Evolutionary conservation across 805 yeast genomes (phyloP), one percentile per base, ranked within the genome.

Genomic region (Aciculoconidium aculeatum): DNA sequence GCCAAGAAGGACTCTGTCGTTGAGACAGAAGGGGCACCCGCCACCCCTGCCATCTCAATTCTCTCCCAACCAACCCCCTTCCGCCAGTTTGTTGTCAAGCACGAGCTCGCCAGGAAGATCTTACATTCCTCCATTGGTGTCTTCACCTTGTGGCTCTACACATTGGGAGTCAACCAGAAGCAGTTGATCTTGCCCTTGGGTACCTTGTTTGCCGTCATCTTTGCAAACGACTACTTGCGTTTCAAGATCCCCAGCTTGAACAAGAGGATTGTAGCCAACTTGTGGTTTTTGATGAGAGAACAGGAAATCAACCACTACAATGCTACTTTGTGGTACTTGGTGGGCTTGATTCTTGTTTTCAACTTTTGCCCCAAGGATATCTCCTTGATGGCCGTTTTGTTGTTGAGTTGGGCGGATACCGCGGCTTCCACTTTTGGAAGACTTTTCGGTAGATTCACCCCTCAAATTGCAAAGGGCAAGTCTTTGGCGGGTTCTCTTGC

Each of bases 391-490:
- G 67, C 94, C 13, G 76, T 87, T 3, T 65, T 87, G 40, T 63
- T 90, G 28, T 70, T 92, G 39, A 83, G 96, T 49, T 92, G 97
- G 97, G 87, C 95, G 4, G 98, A 92, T 51, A 86, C 97, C 7
- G 90, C 96, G 2, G 98, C 98, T 2, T 85, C 96, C 3, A 85
- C 96, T 0, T 59, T 88, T 48, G 98, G 98, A 21, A 70, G 98
- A 41, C 72, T 72, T 32, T 90, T 61, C 53, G 97, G 97, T 6
- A 71, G 81, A 45, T 68, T 80, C 40, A 85, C 96, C 6, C 94
- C 94, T 22, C 77, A 80, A 47, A 55, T 90, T 12, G 69, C 80
- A 5, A 65, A 71, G 37, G 74, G 75, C 38, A 92, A 92, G 55
- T 82, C 95, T 3, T 61, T 92, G 25, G 95, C 96, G 1, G 98